Evolutionary conservation across 768 basidiomycete species (phyloP).

Genomic region (Calocybe cyanea): DNA sequence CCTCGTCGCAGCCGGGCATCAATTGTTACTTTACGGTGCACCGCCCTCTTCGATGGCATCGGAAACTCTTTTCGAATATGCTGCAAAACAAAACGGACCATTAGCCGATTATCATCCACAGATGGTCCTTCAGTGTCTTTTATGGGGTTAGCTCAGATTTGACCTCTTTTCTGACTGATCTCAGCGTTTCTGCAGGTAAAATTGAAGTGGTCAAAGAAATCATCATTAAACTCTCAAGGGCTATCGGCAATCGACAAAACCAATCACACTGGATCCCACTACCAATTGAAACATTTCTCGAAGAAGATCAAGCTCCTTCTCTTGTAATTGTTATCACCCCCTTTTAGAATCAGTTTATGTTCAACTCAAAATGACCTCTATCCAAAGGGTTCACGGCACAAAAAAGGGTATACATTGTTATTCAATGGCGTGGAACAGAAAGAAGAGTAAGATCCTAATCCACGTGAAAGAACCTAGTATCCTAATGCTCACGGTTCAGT

Average conservation of each 20-base stretch:
- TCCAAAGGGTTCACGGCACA: conserved; percentile 35
- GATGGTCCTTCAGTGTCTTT: conserved; percentile 84
- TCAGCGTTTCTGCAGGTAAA: conserved; percentile 52
- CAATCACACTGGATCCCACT: conserved; percentile 42
- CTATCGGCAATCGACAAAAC: conserved; percentile 25
- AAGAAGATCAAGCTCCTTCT: conserved; percentile 25
- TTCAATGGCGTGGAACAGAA: conserved; percentile 43
- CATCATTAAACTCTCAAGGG: conserved; percentile 60
- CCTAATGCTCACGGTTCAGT: conserved; percentile 23
- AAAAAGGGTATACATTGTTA: conserved; percentile 46
- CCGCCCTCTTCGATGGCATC: conserved; percentile 18
- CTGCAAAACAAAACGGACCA: conserved; percentile 81
- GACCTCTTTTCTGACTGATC: no score
- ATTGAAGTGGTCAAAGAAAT: conserved; percentile 81
- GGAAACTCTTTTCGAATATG: conserved; percentile 74
- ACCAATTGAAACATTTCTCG: conserved; percentile 54
- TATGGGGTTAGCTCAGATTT: conserved; percentile 64
- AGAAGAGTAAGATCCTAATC: conserved; percentile 39
- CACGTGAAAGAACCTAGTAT: no score
- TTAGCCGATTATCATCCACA: conserved; percentile 91
- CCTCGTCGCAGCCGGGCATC: conserved; percentile 77
- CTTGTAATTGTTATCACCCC: conserved; percentile 13
- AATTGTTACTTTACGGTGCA: conserved; percentile 77
- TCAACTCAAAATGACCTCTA: not conserved
- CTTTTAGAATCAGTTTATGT: not conserved